Evolutionary conservation across 192 early-diverging fungal genomes (phyloP).

Genomic region (Haplosporangium gracile): DNA sequence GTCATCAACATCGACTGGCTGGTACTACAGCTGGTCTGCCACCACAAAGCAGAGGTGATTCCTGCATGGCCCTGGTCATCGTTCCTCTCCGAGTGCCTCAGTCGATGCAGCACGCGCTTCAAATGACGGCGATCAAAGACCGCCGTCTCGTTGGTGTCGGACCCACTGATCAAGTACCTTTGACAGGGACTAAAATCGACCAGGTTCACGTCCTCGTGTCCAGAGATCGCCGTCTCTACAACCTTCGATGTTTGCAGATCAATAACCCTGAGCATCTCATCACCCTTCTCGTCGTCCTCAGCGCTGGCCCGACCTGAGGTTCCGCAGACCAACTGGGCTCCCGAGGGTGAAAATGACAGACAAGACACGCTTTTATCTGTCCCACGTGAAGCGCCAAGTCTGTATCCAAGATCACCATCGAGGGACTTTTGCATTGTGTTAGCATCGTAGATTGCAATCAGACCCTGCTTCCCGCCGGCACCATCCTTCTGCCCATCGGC

Average conservation of each 20-base stretch:
- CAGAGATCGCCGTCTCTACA: constrained; percentile 15
- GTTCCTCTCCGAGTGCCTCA: neutral
- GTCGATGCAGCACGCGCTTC: constrained; percentile 13
- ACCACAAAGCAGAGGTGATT: constrained; percentile 47
- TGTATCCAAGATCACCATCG: constrained; percentile 18
- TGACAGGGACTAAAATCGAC: constrained; percentile 54
- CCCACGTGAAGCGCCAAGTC: neutral
- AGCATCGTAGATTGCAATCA: constrained; percentile 30
- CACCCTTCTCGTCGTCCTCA: constrained; percentile 39
- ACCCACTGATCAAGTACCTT: constrained; percentile 42
- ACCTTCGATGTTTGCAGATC: constrained; percentile 16
- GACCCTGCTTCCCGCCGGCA: constrained; percentile 12
- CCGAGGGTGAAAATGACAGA: constrained; percentile 30
- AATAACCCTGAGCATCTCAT: constrained; percentile 33
- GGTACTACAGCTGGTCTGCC: constrained; percentile 6
- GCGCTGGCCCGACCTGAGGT: constrained; percentile 31
- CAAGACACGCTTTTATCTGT: constrained; percentile 30
- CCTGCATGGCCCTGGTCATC: constrained; percentile 23
- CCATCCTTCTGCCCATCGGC: neutral
- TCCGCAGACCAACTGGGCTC: constrained; percentile 25
- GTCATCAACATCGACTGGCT: constrained; percentile 33
- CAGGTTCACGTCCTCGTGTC: constrained; percentile 46
- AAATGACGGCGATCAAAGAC: constrained; percentile 47
- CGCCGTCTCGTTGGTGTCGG: constrained; percentile 34
- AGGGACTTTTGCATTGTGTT: constrained; percentile 2